These are phyloP conservation scores for Tothia fuscella DNA, from an alignment of 2,329 filamentous ascomycete genomes.

Conservation along the genomic window DNA sequence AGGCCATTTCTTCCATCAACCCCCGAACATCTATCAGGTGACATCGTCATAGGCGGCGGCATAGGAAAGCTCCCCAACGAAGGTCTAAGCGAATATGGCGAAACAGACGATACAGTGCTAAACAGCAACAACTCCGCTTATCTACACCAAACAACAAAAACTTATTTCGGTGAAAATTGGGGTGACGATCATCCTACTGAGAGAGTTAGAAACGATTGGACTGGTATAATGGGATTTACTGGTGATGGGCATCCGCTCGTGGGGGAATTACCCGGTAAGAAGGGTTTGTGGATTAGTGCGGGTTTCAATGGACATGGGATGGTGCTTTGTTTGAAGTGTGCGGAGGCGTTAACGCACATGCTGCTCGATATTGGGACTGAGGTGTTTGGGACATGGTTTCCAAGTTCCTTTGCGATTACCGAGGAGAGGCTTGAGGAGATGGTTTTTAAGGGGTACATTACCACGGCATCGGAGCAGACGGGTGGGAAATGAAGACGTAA, in stretches of 20 bases:
- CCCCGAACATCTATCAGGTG: constrained; percentile 31
- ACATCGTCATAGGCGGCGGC: constrained; percentile 62
- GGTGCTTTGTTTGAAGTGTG: constrained; percentile 50
- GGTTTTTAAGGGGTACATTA: constrained; percentile 19
- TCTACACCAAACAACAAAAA: constrained; percentile 36
- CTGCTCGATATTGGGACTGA: constrained; percentile 26
- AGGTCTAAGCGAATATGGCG: constrained; percentile 39
- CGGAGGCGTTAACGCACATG: constrained; percentile 45
- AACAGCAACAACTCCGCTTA: constrained; percentile 45
- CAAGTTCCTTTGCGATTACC: constrained; percentile 37
- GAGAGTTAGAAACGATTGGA: constrained; percentile 50
- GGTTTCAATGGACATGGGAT: constrained; percentile 62
- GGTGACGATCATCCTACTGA: constrained; percentile 24
- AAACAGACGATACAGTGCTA: constrained; percentile 47
- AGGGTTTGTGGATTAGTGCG: constrained; percentile 50
- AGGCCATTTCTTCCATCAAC: constrained; percentile 36
- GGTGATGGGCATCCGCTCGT: constrained; percentile 60
- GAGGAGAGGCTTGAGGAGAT: constrained; percentile 30
- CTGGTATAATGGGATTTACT: constrained; percentile 68
- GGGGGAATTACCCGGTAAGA: constrained; percentile 47
- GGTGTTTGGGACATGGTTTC: constrained; percentile 41
- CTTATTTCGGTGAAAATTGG: constrained; percentile 37
- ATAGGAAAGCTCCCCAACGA: constrained; percentile 33
- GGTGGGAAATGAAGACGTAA: too few species aligned
- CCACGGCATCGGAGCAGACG: too few species aligned